Base-by-base conservation (phyloP, 2,329 filamentous ascomycete genomes). In the Verticillium albo-atrum region DNA sequence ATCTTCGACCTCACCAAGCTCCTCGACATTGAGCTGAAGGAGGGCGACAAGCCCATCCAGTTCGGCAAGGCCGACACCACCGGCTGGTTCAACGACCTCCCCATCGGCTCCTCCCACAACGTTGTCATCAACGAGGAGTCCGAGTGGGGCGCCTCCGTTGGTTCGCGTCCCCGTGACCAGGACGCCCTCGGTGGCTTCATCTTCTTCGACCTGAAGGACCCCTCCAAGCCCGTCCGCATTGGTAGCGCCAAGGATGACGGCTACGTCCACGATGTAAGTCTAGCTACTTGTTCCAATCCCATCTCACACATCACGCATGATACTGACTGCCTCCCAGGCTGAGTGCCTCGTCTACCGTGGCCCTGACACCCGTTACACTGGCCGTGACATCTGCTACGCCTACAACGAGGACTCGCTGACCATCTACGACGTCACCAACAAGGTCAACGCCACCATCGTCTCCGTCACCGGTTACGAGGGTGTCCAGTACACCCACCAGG, bases 1-100 rank as follows among this genome's bases (percentile, higher is more conserved):
- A 81, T 87, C 67, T 87, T 87, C 62, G 84, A 87, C 66, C 77
- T 85, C 80, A 80, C 74, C 64, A 84, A 80, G 60, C 74, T 83
- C 9, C 68, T 79, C 52, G 70, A 71, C 25, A 66, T 83, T 57
- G 72, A 79, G 65, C 75, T 76, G 0, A 66, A 74, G n/a, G 54
- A 47, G 25, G 54, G 54, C 78, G 0, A 68, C 75, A 20, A 73
- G 68, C 23, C 74, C 58, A 67, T 65, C 64, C 64, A 55, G n/a
- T 75, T 74, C 61, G 63, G 59, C 67, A 64, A 68, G 37, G 59
- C 64, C 52, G 71, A 72, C 52, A 61, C 73, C 10, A 69, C 69
- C 0, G 68, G 68, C 1, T 67, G 66, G 54, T 74, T 68, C 63
- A 60, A 61, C 32, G 62, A 62, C n/a, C 54, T 56, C n/a, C 34